phyloP scores from a whole-genome alignment of 2,329 filamentous ascomycete genomes.

The Arthrobotrys megalospora region DNA sequence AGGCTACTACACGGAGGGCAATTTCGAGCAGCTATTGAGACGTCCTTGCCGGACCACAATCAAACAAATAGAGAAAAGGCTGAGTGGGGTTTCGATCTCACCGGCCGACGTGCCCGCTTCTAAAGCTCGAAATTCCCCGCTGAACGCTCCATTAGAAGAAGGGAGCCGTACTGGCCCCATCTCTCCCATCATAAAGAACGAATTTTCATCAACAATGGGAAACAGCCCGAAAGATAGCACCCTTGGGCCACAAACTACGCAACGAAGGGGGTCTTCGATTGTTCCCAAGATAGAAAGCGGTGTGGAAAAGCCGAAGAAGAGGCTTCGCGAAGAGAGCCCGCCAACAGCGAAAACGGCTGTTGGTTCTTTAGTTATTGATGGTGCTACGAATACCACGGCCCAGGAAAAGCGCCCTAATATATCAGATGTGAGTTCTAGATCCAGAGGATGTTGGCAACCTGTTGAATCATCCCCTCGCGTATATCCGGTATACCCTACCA shows the following conservation, averaged over 20 bases:
- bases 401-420: not conserved
- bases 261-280: not conserved
- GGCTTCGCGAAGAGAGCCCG: constrained; percentile 3
- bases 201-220: not conserved
- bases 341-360: not conserved
- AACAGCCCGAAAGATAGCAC: not conserved
- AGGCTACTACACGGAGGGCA: constrained; percentile 81
- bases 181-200: not conserved
- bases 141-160: not conserved
- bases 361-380: not conserved
- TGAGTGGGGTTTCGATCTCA: constrained; percentile 55
- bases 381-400: not conserved
- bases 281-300: not conserved
- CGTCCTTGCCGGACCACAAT: constrained; percentile 52
- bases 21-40: constrained; percentile 65
- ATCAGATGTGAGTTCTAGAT: constrained; percentile 1
- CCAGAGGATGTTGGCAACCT: not conserved
- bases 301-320: constrained; percentile 13
- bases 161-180: not conserved
- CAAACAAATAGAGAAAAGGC: constrained; percentile 54
- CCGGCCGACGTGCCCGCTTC: not conserved
- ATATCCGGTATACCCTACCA: too few relatives aligned
- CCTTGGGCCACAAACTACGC: not conserved
- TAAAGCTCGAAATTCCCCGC: not conserved
- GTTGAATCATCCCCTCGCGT: not conserved